These are phyloP conservation scores for Panellus pusillus DNA, from an alignment of 768 basidiomycete species.

Conservation along the genomic window DNA sequence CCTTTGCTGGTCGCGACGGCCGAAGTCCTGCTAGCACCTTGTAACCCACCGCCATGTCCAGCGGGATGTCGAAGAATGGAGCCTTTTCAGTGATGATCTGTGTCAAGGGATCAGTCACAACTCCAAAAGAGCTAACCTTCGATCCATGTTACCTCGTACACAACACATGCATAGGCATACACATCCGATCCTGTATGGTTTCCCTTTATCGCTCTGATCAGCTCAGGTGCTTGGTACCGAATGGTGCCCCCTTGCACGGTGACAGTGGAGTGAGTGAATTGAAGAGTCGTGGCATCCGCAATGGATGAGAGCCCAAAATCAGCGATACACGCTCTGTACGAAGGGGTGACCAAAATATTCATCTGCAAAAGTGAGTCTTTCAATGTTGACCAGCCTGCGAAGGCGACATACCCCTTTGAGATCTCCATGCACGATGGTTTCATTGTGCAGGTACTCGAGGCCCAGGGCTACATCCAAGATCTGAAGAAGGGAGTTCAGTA, in stretches of 20 bases:
- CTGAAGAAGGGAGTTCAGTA: background rate
- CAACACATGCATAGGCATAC: constrained; percentile 10
- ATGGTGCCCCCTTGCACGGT: constrained; percentile 7
- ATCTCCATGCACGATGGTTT: constrained; percentile 21
- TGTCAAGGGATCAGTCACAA: background rate
- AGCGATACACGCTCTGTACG: constrained; percentile 15
- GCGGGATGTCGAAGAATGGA: constrained; percentile 4
- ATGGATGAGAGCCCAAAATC: constrained; percentile 21
- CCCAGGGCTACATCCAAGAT: constrained; percentile 10
- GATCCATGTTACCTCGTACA: constrained; percentile 8
- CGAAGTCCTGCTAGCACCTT: background rate
- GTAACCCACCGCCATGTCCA: constrained; percentile 4
- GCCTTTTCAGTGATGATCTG: constrained; percentile 11
- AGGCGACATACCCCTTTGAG: constrained; percentile 20
- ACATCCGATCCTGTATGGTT: constrained; percentile 8
- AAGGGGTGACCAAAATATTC: constrained; percentile 22
- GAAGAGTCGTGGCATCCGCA: constrained; percentile 6
- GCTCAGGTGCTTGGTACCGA: constrained; percentile 14
- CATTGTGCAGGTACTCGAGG: constrained; percentile 16
- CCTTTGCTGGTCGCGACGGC: constrained; percentile 8
- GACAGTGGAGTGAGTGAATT: constrained; percentile 13
- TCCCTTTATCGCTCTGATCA: background rate
- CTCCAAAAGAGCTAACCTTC: too few relatives aligned
- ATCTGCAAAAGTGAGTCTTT: background rate
- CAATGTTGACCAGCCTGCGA: background rate